Base-by-base conservation (phyloP, 2,329 filamentous ascomycete genomes). In the Neofusicoccum laricinum region DNA sequence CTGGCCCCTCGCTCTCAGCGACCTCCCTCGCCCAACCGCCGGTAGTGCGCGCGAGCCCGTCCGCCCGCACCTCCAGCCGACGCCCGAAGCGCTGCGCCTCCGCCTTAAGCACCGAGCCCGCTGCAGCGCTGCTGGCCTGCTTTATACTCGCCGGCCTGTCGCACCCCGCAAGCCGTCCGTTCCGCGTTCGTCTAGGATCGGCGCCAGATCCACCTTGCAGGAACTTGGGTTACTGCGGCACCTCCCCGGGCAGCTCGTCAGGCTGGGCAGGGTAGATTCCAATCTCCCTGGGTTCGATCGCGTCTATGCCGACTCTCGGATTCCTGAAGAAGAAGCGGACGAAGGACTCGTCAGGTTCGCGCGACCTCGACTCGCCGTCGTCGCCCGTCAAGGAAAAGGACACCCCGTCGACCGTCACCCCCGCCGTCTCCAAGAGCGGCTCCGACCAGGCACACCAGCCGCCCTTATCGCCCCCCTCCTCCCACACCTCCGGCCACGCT, bases 261-360 rank as follows among this genome's bases (percentile, higher is more conserved):
- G 41, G 68, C 68, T 66, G 69, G 70, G 69, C 70, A 68, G 67
- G 70, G 69, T 66, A 67, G 67, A 70, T 68, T 73, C 69, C 69
- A 48, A 40, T 45, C 50, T 40, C 63, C 64, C 64, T 66, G 64
- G 38, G 48, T 36, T 65, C 46, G 57, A 64, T 68, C 64, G 74
- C 73, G 69, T 71, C 73, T 79, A 98, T 99, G 95, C 95, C 93
- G 88, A 91, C 87, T 79, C 87, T 97, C 84, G 92, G 92, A 80
- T 93, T 97, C 77, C 88, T 98, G 77, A 97, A 97, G 87, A 98
- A 97, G 87, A 97, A 96, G 86, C 90, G 93, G 87, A 96, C 93
- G 82, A 96, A 93, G 87, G 93, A 97, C 83, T 90, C 88, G 72
- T 78, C 80, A 71, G 79, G 78, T 76, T 77, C 78, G 71, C 84